These are phyloP conservation scores for Cryptosporidium tyzzeri DNA, from an alignment of 169 alveolate genomes.

Conservation along the genomic window DNA sequence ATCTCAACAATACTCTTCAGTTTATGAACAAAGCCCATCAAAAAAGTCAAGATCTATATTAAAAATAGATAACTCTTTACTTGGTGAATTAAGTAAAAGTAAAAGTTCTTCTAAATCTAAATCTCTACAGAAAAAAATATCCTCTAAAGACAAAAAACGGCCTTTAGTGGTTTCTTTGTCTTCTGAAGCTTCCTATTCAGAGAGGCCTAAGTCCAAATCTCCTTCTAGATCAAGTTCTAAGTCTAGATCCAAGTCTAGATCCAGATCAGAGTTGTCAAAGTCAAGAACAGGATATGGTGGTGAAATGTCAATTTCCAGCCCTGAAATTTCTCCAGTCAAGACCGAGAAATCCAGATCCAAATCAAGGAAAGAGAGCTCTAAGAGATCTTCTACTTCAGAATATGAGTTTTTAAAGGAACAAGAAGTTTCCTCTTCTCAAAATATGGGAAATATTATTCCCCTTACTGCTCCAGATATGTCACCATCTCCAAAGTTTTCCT, in stretches of 20 bases:
- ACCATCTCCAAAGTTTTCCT: background rate
- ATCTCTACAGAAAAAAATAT: background rate
- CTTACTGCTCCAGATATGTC: constrained; percentile 16
- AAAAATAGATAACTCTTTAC: background rate
- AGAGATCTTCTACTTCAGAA: background rate
- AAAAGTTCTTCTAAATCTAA: background rate
- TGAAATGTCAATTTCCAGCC: background rate
- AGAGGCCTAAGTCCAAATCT: background rate
- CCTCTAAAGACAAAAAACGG: background rate
- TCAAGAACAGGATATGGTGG: background rate
- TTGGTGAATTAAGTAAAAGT: background rate
- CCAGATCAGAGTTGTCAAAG: background rate
- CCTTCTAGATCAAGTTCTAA: background rate
- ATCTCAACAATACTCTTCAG: background rate
- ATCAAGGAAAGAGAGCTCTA: constrained; percentile 1
- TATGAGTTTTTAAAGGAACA: background rate
- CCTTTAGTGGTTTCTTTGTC: background rate
- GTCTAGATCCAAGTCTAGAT: background rate
- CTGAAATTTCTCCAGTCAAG: background rate
- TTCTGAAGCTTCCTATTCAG: background rate
- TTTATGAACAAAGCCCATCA: background rate
- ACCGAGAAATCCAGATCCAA: background rate
- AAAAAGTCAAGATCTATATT: background rate
- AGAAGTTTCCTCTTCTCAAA: background rate
- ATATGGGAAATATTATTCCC: background rate